phyloP scores from a whole-genome alignment of 2,329 filamentous ascomycete species.

The Aspergillus niger region DNA sequence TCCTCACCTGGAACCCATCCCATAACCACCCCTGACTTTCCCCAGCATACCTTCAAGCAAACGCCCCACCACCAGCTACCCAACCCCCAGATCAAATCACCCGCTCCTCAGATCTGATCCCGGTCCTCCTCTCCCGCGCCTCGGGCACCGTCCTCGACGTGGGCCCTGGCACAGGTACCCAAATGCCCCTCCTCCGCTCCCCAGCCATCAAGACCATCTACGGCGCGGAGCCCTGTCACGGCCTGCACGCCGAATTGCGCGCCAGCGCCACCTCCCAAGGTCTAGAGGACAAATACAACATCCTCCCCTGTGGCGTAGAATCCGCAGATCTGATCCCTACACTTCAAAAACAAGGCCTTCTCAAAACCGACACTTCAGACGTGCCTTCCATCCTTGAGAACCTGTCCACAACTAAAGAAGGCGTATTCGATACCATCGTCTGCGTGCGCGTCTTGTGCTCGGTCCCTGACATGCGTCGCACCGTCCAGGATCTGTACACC shows the following conservation, averaged over 20 bases:
- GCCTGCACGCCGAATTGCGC: slow-evolving; percentile 50
- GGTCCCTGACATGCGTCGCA: slow-evolving; percentile 51
- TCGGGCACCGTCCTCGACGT: slow-evolving; percentile 51
- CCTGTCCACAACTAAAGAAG: not conserved
- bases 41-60: slow-evolving; percentile 17
- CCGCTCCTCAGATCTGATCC: slow-evolving; percentile 43
- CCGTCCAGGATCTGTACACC: slow-evolving; percentile 50
- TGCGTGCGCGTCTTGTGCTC: slow-evolving; percentile 59
- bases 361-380: slow-evolving; percentile 22
- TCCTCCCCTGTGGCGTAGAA: slow-evolving; percentile 53
- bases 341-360: slow-evolving; percentile 46
- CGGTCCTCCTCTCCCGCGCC: slow-evolving; percentile 43
- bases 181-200: slow-evolving; percentile 50
- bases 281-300: slow-evolving; percentile 51
- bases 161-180: slow-evolving; percentile 56
- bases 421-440: slow-evolving; percentile 58
- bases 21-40: slow-evolving; percentile 3
- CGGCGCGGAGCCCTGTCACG: slow-evolving; percentile 55
- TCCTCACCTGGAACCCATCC: not conserved
- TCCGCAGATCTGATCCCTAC: slow-evolving; percentile 49
- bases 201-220: slow-evolving; percentile 52
- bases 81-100: slow-evolving; percentile 20
- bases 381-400: not conserved
- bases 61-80: slow-evolving; percentile 6
- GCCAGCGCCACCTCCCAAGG: slow-evolving; percentile 44